Conservation (phyloP, 805 yeast species). For the Nakazawaea sp. region DNA sequence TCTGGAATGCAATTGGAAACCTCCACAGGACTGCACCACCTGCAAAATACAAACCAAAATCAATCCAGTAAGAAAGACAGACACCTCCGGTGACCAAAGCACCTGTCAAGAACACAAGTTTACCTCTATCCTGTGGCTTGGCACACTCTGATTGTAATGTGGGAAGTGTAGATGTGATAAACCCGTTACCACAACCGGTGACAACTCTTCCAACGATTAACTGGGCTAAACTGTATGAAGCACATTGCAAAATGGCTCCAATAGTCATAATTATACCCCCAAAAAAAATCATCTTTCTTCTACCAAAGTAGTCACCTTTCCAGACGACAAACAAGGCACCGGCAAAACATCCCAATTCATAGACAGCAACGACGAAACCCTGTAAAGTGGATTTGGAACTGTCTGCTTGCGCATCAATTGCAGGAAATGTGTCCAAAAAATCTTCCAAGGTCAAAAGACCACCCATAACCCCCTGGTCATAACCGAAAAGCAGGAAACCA, state of each 20-base stretch:
- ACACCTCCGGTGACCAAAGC: slow-evolving; percentile 34
- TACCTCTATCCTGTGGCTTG: slow-evolving; percentile 29
- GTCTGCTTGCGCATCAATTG: slow-evolving; percentile 21
- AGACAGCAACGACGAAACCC: slow-evolving; percentile 40
- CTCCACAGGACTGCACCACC: slow-evolving; percentile 33
- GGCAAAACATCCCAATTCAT: slow-evolving; percentile 38
- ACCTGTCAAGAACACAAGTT: slow-evolving; percentile 31
- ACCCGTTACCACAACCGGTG: slow-evolving; percentile 40
- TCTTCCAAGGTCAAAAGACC: slow-evolving; percentile 18
- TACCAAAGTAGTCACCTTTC: slow-evolving; percentile 34
- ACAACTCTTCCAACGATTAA: slow-evolving; percentile 36
- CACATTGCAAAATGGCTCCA: slow-evolving; percentile 28
- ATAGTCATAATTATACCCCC: slow-evolving; percentile 31
- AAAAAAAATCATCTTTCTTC: slow-evolving; percentile 29
- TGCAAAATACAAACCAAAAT: slow-evolving; percentile 33
- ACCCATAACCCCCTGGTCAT: slow-evolving; percentile 48
- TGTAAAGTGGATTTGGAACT: slow-evolving; percentile 33
- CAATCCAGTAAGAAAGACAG: slow-evolving; percentile 36
- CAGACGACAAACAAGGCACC: slow-evolving; percentile 34
- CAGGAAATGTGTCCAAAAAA: slow-evolving; percentile 19
- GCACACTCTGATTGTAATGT: slow-evolving; percentile 40
- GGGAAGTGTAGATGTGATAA: slow-evolving; percentile 38
- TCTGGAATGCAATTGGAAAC: slow-evolving; percentile 38
- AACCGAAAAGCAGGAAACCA: slow-evolving; percentile 39
- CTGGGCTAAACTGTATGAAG: slow-evolving; percentile 33